A percentile compares a stretch with the other conserved stretches of the same genome.
These are phyloP conservation scores for Sphagnum fallax DNA, from an alignment of 228 moss, liverwort and hornwort species.

Conservation along the genomic window DNA sequence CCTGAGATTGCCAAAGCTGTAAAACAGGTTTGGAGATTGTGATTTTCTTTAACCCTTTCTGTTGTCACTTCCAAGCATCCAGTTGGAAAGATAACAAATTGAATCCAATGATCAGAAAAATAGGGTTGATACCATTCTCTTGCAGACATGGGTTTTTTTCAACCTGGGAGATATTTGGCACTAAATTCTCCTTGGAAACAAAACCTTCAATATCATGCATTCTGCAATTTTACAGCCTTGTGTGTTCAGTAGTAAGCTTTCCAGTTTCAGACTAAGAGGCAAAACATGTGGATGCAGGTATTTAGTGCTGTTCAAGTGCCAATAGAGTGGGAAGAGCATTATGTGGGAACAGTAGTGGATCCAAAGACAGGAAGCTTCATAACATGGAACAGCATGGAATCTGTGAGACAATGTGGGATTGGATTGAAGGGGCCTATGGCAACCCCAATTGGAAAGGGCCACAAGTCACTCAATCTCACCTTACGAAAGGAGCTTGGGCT, in stretches of 20 bases:
- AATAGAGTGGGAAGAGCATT: conserved; percentile 89
- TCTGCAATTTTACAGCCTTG: background rate
- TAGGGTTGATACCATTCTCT: no score
- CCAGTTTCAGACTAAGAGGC: background rate
- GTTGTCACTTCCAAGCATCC: background rate
- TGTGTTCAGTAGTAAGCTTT: background rate
- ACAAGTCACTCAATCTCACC: conserved; percentile 82
- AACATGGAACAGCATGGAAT: conserved; percentile 99
- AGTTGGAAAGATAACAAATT: background rate
- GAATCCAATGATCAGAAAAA: background rate
- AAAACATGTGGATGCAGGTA: conserved; percentile 28
- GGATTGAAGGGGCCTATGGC: conserved; percentile 98
- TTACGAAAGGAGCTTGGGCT: conserved; percentile 86
- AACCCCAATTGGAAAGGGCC: conserved; percentile 96
- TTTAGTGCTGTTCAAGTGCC: conserved; percentile 79
- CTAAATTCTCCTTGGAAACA: background rate
- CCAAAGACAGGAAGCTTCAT: conserved; percentile 90
- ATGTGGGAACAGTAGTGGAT: conserved; percentile 53
- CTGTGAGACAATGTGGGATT: conserved; percentile 77
- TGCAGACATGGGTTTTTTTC: background rate
- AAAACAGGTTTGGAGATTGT: conserved; percentile 38
- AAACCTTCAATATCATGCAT: background rate
- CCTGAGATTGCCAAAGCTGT: conserved; percentile 70
- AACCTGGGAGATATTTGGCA: background rate
- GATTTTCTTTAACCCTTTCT: background rate